Evolutionary conservation across 2,329 filamentous ascomycete species (phyloP).

Genomic region (Nothopassalora personata): DNA sequence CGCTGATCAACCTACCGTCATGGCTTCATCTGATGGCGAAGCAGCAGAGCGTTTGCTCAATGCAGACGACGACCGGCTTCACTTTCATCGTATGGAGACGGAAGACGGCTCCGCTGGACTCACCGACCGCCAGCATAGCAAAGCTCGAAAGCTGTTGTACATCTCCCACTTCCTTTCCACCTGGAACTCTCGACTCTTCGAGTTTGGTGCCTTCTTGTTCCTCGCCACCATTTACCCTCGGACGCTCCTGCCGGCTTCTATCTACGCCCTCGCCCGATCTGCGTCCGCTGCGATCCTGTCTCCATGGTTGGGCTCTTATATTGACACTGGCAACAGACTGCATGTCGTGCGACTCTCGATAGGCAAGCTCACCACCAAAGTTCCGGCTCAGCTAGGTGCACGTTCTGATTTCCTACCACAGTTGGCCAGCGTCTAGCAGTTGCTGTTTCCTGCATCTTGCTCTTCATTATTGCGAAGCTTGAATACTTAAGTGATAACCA

Average conservation of each 20-base stretch:
- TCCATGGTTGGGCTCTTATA: slow-evolving; percentile 52
- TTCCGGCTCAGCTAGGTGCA: neutral
- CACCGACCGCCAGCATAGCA: neutral
- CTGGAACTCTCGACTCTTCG: slow-evolving; percentile 47
- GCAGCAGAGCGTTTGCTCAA: slow-evolving; percentile 1
- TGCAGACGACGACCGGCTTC: neutral
- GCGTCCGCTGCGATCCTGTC: slow-evolving; percentile 55
- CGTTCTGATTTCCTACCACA: slow-evolving; percentile 10
- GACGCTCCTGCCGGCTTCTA: slow-evolving; percentile 60
- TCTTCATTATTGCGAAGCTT: slow-evolving; percentile 14
- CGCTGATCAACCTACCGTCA: neutral
- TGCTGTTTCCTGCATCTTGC: slow-evolving; percentile 20
- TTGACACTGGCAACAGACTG: slow-evolving; percentile 50
- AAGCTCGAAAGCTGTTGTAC: slow-evolving; percentile 33
- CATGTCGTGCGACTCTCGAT: slow-evolving; percentile 38
- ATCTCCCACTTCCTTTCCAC: slow-evolving; percentile 45
- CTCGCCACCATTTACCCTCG: slow-evolving; percentile 42
- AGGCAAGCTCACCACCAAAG: slow-evolving; percentile 10
- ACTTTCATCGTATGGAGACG: neutral
- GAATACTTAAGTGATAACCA: slow-evolving; percentile 5
- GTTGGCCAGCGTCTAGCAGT: slow-evolving; percentile 28
- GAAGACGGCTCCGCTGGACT: neutral
- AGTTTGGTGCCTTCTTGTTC: slow-evolving; percentile 48
- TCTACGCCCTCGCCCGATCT: slow-evolving; percentile 62
- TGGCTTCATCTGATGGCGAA: neutral